Evolutionary conservation across 2,329 filamentous ascomycete species (phyloP).

Genomic region (Cladosporium colombiae): DNA sequence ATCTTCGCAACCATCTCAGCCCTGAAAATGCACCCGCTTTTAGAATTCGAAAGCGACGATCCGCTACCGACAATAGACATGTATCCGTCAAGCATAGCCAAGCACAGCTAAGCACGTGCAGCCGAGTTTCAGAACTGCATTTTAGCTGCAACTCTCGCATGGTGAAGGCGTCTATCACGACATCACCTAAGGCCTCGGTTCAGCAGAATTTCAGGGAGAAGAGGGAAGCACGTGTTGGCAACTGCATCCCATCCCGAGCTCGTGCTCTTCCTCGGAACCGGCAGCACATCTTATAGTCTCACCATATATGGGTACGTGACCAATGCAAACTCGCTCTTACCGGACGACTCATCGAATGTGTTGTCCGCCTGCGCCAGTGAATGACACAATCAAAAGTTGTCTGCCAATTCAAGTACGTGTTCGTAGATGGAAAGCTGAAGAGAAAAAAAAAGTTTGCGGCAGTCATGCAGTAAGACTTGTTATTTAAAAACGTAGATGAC

Average conservation of each 20-base stretch:
- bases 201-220: neutral
- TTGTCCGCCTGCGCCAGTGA: neutral
- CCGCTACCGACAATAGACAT: neutral
- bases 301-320: neutral
- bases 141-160: neutral
- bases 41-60: neutral
- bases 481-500: too few species aligned
- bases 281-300: neutral
- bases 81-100: neutral
- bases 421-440: too few species aligned
- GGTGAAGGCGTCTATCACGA: neutral
- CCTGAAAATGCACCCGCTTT: neutral
- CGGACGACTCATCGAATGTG: neutral
- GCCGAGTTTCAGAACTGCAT: neutral
- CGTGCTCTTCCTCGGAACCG: neutral
- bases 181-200: neutral
- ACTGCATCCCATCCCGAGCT: neutral
- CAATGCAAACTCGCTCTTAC: neutral
- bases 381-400: neutral
- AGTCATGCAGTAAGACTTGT: too few species aligned
- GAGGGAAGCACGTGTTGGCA: neutral
- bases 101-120: neutral
- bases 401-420: neutral
- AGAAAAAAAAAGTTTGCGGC: too few species aligned
- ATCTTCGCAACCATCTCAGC: neutral